A percentile compares a stretch with the other conserved stretches of the same genome.
phyloP scores from a whole-genome alignment of 1,284 basidiomycete species.

The Coriolopsis trogii region DNA sequence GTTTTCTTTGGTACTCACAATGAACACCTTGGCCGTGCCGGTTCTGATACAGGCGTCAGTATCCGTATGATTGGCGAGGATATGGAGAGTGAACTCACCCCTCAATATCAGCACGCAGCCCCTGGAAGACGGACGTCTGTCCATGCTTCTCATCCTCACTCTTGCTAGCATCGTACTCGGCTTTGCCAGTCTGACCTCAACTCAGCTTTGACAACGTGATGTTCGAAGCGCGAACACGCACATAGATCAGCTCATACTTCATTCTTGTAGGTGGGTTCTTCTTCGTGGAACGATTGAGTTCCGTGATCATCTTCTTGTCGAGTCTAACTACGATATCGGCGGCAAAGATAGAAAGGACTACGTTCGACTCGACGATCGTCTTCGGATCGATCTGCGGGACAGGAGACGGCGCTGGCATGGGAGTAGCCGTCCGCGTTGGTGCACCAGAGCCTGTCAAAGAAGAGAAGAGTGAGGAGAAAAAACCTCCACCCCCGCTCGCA shows the following conservation, averaged over 20 bases:
- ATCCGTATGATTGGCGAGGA: background rate
- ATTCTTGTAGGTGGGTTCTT: conserved; percentile 87
- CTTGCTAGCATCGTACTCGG: conserved; percentile 81
- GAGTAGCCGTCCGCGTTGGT: conserved; percentile 43
- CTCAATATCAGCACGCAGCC: conserved; percentile 81
- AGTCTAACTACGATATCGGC: conserved; percentile 80
- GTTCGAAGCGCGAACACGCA: conserved; percentile 38
- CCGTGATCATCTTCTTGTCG: conserved; percentile 72
- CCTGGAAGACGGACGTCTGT: conserved; percentile 78
- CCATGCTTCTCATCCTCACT: conserved; percentile 65
- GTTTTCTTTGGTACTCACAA: too few relatives aligned
- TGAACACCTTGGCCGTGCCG: conserved; percentile 75
- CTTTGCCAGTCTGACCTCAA: conserved; percentile 74
- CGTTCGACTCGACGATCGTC: conserved; percentile 61
- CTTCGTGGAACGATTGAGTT: conserved; percentile 92
- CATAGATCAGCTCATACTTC: conserved; percentile 87
- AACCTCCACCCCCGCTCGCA: conserved; percentile 47
- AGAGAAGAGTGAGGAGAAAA: conserved; percentile 81
- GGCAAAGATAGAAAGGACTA: conserved; percentile 83
- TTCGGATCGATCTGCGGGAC: conserved; percentile 54
- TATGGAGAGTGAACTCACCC: conserved; percentile 50
- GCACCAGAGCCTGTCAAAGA: conserved; percentile 53
- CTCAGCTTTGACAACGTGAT: background rate
- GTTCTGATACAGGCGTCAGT: conserved; percentile 41
- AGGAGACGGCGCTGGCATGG: conserved; percentile 44